Base-by-base conservation (phyloP, 2,329 filamentous ascomycete species). In the Coleophoma eucalyptorum region DNA sequence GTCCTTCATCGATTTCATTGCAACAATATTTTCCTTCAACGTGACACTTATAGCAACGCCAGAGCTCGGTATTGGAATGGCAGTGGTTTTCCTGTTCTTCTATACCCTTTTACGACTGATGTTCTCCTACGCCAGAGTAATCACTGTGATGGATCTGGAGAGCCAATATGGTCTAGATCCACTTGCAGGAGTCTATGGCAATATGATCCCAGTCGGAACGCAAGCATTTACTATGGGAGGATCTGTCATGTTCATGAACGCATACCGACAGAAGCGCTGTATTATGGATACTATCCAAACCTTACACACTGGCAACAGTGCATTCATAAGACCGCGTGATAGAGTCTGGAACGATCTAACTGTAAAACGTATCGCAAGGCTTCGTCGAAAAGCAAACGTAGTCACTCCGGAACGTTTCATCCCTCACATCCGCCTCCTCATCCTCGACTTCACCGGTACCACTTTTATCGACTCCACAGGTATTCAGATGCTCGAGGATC, bases 11-110 rank as follows among this genome's bases (percentile, higher is more conserved):
- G 84, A 87, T 64, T 86, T 86, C 58, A 73, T 81, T 47, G 77
- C 80, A 1, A 76, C 79, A 26, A 82, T 84, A 76, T 71, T 86
- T 31, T 76, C 81, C 4, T 80, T 86, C 58, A 86, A 83, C 78
- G 71, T 86, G 3, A 82, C 81, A 0, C 73, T 86, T 10, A 84
- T 86, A 58, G 76, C 78, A 2, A 78, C 75, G 0, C 80, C 79
- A 1, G 80, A 84, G 57, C 72, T 80, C 34, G 83, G 83, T 11
- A 47, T 58, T n/a, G 48, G 43, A 5, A 19, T 44, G 2, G 54
- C 54, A 10, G 5, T 59, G 15, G 18, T 45, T 16, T 53, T 58
- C 45, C 52, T 53, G 48, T 38, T 52, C n/a, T 10, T 50, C 20
- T 58, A 58, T 38, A 58, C 55, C 3, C 19, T 58, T 16, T 42